Percentiles rank a stretch among this genome's conserved stretches.
phyloP scores from a whole-genome alignment of 495 filamentous ascomycete species.

The Pyrenula aspistea region DNA sequence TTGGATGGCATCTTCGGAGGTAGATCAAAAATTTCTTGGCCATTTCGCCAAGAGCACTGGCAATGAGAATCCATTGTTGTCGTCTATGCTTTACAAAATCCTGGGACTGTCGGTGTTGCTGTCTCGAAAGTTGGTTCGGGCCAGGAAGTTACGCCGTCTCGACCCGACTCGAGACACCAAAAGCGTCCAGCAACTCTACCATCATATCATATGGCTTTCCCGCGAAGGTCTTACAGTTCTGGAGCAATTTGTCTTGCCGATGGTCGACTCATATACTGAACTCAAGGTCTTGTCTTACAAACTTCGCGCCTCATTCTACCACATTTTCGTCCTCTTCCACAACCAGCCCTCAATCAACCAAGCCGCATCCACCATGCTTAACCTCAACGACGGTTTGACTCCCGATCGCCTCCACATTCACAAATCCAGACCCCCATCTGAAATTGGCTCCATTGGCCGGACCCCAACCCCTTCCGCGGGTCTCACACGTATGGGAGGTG shows the following conservation, averaged over 20 bases:
- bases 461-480: slow-evolving; percentile 11
- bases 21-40: slow-evolving; percentile 93
- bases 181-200: slow-evolving; percentile 66
- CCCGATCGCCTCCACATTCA: slow-evolving; percentile 9
- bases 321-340: slow-evolving; percentile 94
- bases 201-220: slow-evolving; percentile 92
- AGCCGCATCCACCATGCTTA: slow-evolving; percentile 14
- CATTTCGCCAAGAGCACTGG: slow-evolving; percentile 66
- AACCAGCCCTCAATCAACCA: slow-evolving; percentile 53
- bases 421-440: slow-evolving; percentile 27
- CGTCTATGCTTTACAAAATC: slow-evolving; percentile 74
- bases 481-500: slow-evolving; percentile 18
- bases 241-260: slow-evolving; percentile 75
- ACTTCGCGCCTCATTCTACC: slow-evolving; percentile 84
- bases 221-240: slow-evolving; percentile 81
- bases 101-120: slow-evolving; percentile 85
- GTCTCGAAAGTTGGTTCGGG: slow-evolving; percentile 69
- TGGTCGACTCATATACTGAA: slow-evolving; percentile 57
- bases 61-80: slow-evolving; percentile 60
- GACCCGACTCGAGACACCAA: slow-evolving; percentile 70
- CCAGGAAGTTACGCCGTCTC: slow-evolving; percentile 70
- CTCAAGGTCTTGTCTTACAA: slow-evolving; percentile 83
- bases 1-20: slow-evolving; percentile 89
- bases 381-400: not conserved
- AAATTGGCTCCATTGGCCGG: slow-evolving; percentile 34